Conservation (phyloP, 805 yeast genomes). For the Pichia paraexigua region DNA sequence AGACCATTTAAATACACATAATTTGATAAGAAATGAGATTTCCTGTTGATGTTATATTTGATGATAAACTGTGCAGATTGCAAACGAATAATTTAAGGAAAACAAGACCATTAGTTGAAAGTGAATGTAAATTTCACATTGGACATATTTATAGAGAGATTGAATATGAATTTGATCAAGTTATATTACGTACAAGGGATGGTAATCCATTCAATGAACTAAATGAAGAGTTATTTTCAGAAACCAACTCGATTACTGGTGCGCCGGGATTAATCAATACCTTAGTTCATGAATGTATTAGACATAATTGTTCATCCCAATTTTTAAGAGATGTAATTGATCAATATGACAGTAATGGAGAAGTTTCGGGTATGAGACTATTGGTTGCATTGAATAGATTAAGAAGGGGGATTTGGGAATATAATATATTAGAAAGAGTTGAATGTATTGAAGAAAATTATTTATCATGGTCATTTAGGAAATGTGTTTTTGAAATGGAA, state of each 20-base stretch:
- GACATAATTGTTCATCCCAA: slow-evolving; percentile 7
- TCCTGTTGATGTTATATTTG: not conserved
- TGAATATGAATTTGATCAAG: slow-evolving; percentile 6
- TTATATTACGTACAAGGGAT: not conserved
- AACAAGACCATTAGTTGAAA: slow-evolving; percentile 5
- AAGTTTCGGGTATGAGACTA: slow-evolving; percentile 4
- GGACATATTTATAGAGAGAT: slow-evolving; percentile 6
- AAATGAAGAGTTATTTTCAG: not conserved
- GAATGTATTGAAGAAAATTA: slow-evolving; percentile 8
- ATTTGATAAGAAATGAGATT: slow-evolving; percentile 2
- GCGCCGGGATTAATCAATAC: slow-evolving; percentile 1
- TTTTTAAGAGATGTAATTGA: slow-evolving; percentile 8
- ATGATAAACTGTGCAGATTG: slow-evolving; percentile 4
- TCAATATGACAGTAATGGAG: slow-evolving; percentile 8
- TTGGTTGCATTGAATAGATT: slow-evolving; percentile 6
- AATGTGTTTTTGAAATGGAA: slow-evolving; percentile 11
- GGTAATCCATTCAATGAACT: not conserved
- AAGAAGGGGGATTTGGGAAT: slow-evolving; percentile 9
- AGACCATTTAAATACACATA: too few relatives aligned
- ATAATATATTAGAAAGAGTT: slow-evolving; percentile 6
- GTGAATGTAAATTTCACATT: slow-evolving; percentile 9
- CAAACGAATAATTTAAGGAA: slow-evolving; percentile 7
- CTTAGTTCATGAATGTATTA: slow-evolving; percentile 6
- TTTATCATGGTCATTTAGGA: slow-evolving; percentile 7
- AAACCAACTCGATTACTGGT: not conserved